Percentiles rank a stretch among this genome's conserved stretches.
phyloP scores from a whole-genome alignment of 2,329 filamentous ascomycete genomes.

The Colletotrichum caudatum region DNA sequence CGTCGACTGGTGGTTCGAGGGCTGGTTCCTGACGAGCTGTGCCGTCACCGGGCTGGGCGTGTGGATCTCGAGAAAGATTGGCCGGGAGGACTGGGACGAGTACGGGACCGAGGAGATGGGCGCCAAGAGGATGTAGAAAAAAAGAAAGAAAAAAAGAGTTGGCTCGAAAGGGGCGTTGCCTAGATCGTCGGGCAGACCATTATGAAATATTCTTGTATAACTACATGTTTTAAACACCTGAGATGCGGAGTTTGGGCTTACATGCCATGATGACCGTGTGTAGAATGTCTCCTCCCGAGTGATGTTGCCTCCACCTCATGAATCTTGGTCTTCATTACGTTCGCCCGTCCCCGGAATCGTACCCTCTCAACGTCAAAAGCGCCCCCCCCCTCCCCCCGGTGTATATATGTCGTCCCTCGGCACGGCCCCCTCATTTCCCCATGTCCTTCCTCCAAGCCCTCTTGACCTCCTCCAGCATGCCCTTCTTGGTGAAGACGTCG shows the following conservation, averaged over 20 bases:
- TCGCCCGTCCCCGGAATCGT: neutral
- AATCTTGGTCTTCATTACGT: no score
- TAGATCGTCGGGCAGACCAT: neutral
- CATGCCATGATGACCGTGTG: neutral
- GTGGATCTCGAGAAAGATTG: slow-evolving; percentile 75
- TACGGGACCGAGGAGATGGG: slow-evolving; percentile 74
- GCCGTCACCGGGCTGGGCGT: slow-evolving; percentile 76
- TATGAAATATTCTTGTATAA: slow-evolving; percentile 20
- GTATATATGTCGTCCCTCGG: no score
- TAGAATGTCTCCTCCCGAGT: neutral
- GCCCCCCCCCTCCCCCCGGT: no score
- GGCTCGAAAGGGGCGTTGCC: neutral
- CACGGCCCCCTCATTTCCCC: slow-evolving; percentile 13
- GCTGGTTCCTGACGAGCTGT: slow-evolving; percentile 82
- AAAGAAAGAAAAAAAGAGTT: neutral
- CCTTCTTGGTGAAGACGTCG: slow-evolving; percentile 43
- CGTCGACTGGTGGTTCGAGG: slow-evolving; percentile 88
- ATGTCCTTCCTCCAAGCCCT: slow-evolving; percentile 45
- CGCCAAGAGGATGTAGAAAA: slow-evolving; percentile 33
- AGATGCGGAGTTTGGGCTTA: slow-evolving; percentile 13
- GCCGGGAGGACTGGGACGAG: slow-evolving; percentile 70
- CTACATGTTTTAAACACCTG: neutral
- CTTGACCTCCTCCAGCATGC: slow-evolving; percentile 43
- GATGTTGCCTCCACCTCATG: neutral
- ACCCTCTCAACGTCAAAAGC: neutral